These are phyloP conservation scores for Paraphoma sp. DNA, from an alignment of 2,329 filamentous ascomycete genomes.

Conservation along the genomic window DNA sequence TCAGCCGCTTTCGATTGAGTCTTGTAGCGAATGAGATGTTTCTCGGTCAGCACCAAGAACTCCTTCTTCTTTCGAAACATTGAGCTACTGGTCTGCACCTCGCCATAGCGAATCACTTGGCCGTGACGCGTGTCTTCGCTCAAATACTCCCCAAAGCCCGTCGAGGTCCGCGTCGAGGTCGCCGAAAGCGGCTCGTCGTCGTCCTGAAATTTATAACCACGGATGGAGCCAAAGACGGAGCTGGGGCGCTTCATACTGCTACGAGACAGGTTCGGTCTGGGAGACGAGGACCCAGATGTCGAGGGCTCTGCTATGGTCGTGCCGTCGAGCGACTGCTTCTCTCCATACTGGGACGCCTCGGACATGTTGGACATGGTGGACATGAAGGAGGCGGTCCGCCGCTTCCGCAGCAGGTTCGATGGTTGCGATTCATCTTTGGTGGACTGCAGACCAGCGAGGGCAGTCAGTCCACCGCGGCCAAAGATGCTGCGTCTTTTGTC, in stretches of 20 bases:
- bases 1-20: conserved; percentile 70
- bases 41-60: conserved; percentile 74
- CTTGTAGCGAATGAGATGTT: conserved; percentile 72
- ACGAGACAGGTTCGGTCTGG: conserved; percentile 26
- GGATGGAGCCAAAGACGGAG: conserved; percentile 66
- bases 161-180: conserved; percentile 57
- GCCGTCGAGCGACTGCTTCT: conserved; percentile 22
- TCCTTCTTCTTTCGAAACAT: conserved; percentile 77
- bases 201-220: conserved; percentile 58
- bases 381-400: conserved; percentile 45
- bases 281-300: conserved; percentile 9
- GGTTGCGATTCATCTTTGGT: conserved; percentile 44
- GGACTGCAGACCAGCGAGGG: conserved; percentile 34
- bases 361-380: conserved; percentile 46
- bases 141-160: conserved; percentile 46
- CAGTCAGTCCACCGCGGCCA: conserved; percentile 38
- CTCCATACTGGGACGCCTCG: conserved; percentile 29
- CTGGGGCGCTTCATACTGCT: conserved; percentile 34
- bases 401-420: conserved; percentile 46
- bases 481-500: conserved; percentile 49
- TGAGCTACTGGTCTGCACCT: conserved; percentile 72
- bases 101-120: conserved; percentile 69
- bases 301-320: conserved; percentile 15
- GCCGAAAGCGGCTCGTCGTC: conserved; percentile 58
- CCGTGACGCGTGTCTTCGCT: conserved; percentile 46